Conservation (phyloP, 495 filamentous ascomycete genomes). For the Neurospora sp. region DNA sequence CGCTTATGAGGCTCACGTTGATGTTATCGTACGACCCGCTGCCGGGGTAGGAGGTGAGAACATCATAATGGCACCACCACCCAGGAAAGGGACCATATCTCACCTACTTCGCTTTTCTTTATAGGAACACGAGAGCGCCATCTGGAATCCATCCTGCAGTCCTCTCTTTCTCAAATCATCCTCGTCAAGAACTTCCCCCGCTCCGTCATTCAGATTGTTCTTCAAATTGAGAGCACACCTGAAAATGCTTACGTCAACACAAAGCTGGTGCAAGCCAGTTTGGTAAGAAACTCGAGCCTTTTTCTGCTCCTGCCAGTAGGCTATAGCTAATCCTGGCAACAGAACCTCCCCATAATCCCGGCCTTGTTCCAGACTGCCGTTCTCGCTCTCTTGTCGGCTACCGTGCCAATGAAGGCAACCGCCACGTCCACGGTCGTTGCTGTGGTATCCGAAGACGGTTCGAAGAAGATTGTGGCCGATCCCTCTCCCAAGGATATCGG, state of each 20-base stretch:
- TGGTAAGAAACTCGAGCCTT: slow-evolving; percentile 25
- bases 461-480: slow-evolving; percentile 36
- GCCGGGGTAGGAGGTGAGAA: slow-evolving; percentile 69
- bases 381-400: slow-evolving; percentile 65
- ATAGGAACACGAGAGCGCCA: slow-evolving; percentile 60
- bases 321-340: background rate
- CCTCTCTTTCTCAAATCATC: slow-evolving; percentile 58
- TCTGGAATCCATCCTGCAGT: slow-evolving; percentile 59
- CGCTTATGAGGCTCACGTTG: slow-evolving; percentile 80
- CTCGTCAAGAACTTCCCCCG: slow-evolving; percentile 59
- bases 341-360: slow-evolving; percentile 69
- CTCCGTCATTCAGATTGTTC: slow-evolving; percentile 53
- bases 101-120: slow-evolving; percentile 28
- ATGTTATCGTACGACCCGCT: slow-evolving; percentile 81
- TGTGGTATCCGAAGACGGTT: slow-evolving; percentile 39
- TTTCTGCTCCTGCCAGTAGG: slow-evolving; percentile 6
- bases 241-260: slow-evolving; percentile 45
- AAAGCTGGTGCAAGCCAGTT: slow-evolving; percentile 39
- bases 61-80: slow-evolving; percentile 24
- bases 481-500: slow-evolving; percentile 46
- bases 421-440: slow-evolving; percentile 54
- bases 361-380: slow-evolving; percentile 63
- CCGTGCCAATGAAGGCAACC: slow-evolving; percentile 62
- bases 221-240: slow-evolving; percentile 50
- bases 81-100: slow-evolving; percentile 8